Conservation (phyloP, 2,329 filamentous ascomycete species). For the Lecanicillium sp. region DNA sequence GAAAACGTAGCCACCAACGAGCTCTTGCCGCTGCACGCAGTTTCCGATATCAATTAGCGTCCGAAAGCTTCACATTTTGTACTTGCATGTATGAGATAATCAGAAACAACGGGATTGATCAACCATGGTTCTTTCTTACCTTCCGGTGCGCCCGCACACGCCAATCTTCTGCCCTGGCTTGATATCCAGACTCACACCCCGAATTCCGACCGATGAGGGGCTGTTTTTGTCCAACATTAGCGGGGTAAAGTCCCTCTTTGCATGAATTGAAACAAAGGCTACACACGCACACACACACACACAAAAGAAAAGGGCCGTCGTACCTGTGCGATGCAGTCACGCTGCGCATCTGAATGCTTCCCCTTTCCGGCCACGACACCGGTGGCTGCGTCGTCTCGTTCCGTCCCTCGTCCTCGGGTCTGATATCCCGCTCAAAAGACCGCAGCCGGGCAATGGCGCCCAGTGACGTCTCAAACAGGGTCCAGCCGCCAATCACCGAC, state of each 20-base stretch:
- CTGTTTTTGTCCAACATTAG: conserved; percentile 13
- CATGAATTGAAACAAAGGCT: too few relatives aligned
- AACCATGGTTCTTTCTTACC: conserved; percentile 17
- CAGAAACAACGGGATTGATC: background rate
- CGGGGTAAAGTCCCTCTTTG: too few relatives aligned
- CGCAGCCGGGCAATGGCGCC: conserved; percentile 24
- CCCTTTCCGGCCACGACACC: conserved; percentile 19
- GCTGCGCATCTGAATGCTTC: conserved; percentile 11
- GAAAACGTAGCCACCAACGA: conserved; percentile 38
- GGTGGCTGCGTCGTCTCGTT: conserved; percentile 21
- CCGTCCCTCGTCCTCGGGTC: conserved; percentile 16
- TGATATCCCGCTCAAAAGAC: conserved; percentile 21
- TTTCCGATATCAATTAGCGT: too few relatives aligned
- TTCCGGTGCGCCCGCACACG: conserved; percentile 39
- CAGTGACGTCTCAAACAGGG: conserved; percentile 23
- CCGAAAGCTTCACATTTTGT: too few relatives aligned
- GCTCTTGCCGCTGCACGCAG: conserved; percentile 24
- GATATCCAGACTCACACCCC: conserved; percentile 25
- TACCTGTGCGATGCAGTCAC: conserved; percentile 11
- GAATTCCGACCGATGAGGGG: conserved; percentile 20
- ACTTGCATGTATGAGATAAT: too few relatives aligned
- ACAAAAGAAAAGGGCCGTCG: conserved; percentile 18
- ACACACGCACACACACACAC: conserved; percentile 26
- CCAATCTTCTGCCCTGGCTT: conserved; percentile 31
- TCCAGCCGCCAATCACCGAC: conserved; percentile 30